A percentile compares a stretch with the other conserved stretches of the same genome.
Conservation (phyloP, 257 asterid genomes). For the Forsythia suspensa region DNA sequence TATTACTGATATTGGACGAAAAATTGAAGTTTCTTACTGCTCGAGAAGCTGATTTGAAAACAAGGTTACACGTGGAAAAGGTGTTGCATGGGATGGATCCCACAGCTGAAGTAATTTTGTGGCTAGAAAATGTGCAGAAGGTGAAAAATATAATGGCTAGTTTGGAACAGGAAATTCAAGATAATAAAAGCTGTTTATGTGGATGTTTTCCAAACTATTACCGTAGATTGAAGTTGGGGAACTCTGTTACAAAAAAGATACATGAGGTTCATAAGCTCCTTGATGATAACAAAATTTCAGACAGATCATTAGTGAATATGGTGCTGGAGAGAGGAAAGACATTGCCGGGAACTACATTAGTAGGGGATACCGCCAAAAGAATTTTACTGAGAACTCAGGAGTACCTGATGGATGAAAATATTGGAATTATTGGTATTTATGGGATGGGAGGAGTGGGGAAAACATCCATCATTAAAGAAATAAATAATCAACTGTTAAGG, state of each 20-base stretch:
- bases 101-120: constrained; percentile 28
- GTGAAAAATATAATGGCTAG: not conserved
- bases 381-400: constrained; percentile 16
- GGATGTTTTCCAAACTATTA: constrained; percentile 29
- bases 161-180: constrained; percentile 13
- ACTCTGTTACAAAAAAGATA: constrained; percentile 16
- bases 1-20: constrained; percentile 16
- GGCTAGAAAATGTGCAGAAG: constrained; percentile 33
- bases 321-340: constrained; percentile 24
- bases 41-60: constrained; percentile 23
- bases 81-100: constrained; percentile 22
- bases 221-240: constrained; percentile 24
- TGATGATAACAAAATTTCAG: constrained; percentile 16
- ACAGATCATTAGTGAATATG: constrained; percentile 9
- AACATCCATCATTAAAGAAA: constrained; percentile 26
- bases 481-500: constrained; percentile 21
- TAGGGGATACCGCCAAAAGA: constrained; percentile 27
- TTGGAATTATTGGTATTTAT: constrained; percentile 22
- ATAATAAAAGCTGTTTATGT: constrained; percentile 13
- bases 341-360: constrained; percentile 20
- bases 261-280: constrained; percentile 21
- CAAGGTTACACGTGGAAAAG: constrained; percentile 5
- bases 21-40: constrained; percentile 26
- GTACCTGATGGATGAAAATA: constrained; percentile 22
- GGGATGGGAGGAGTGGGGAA: constrained; percentile 8